Evolutionary conservation across 768 basidiomycete genomes (phyloP), one percentile per base, ranked within the genome.

Genomic region (Suillus subluteus): DNA sequence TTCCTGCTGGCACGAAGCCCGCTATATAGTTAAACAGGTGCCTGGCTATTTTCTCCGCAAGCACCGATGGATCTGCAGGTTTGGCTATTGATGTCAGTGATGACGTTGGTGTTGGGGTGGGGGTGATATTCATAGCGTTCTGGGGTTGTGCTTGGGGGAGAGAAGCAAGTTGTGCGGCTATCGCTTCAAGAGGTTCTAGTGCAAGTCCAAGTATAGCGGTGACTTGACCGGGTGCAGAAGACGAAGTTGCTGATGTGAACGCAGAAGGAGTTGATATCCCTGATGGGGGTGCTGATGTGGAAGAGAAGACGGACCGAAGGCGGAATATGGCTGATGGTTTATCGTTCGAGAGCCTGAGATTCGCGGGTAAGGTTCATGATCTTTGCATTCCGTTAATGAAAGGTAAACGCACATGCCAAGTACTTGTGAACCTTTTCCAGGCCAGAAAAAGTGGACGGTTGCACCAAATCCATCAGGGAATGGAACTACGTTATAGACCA

Each of bases 301-400:
- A 69, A n/a, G 80, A 81, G 73, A 87, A 90, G 13, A 85, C 85
- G 9, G 90, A 88, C 5, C 89, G 86, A 30, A 95, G 82, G 30
- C 94, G 92, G 79, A 95, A 95, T 73, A 95, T 93, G 0, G 93
- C 92, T 13, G 92, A 94, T 0, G 94, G 94, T 74, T 95, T 95
- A 40, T 94, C 92, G 73, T 95, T 95, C 16, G 93, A 93, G 32
- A 96, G 83, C 88, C 94, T 95, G 69, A 44, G 5, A 58, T 38
- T 23, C 18, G 44, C 26, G 26, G 59, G 18, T 40, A 21, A 37
- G 26, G 2, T 46, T 16, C 9, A 38, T 7, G 44, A 13, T n/a
- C 58, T 35, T n/a, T 37, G 35, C 12, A 52, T 23, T 55, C 26
- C n/a, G 15, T n/a, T 37, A 6, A 61, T 44, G n/a, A 30, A 21